phyloP scores from a whole-genome alignment of 75 land plant genomes.

The Pinus taeda region DNA sequence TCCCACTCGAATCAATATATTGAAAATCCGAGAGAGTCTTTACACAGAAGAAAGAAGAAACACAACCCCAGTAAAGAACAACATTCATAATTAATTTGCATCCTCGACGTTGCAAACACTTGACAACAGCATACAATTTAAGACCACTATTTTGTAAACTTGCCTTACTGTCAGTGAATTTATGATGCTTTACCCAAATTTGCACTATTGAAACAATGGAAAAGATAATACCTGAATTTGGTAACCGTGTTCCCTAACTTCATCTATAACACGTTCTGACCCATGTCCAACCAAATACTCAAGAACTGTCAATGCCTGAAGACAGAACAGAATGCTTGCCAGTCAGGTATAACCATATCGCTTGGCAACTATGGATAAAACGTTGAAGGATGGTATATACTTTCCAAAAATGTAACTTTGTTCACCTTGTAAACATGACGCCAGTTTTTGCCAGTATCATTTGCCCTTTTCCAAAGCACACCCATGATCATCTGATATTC shows the following conservation, averaged over 20 bases:
- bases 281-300: constrained; percentile 94
- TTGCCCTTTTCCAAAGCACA: constrained; percentile 87
- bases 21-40: constrained; percentile 89
- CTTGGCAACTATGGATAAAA: not conserved
- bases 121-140: not conserved
- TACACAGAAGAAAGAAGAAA: constrained; percentile 11
- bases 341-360: not conserved
- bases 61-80: not conserved
- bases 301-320: constrained; percentile 86
- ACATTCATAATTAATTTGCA: not conserved
- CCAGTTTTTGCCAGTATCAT: constrained; percentile 96
- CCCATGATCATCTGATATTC: constrained; percentile 97
- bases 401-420: not conserved
- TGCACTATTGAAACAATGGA: not conserved
- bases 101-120: not conserved
- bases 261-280: constrained; percentile 97
- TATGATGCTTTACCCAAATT: not conserved
- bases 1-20: constrained; percentile 90
- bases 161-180: not conserved
- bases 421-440: constrained; percentile 94
- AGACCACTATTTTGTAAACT: not conserved
- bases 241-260: constrained; percentile 88
- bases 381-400: not conserved
- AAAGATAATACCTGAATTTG: constrained; percentile 69
- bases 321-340: not conserved